A percentile compares a stretch with the other conserved stretches of the same genome.
These are phyloP conservation scores for Dunaliella primolecta DNA, from an alignment of 139 green algal genomes.

Conservation along the genomic window DNA sequence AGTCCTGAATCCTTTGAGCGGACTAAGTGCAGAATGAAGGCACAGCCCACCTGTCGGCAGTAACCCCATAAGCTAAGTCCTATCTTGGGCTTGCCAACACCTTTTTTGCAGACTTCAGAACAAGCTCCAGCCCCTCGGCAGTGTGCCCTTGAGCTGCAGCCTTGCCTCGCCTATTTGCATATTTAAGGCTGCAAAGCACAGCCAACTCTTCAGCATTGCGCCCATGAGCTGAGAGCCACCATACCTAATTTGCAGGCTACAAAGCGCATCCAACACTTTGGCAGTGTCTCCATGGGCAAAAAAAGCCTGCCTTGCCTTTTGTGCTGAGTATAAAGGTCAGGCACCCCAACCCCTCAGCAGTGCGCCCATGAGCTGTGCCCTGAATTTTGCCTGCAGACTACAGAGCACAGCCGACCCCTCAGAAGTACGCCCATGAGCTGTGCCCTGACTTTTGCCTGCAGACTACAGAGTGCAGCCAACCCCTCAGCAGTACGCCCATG, in stretches of 20 bases:
- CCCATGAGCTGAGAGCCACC: background rate
- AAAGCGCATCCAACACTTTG: background rate
- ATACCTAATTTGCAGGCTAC: background rate
- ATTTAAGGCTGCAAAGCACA: no score
- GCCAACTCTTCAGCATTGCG: background rate
- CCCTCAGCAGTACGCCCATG: background rate
- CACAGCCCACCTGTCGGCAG: no score
- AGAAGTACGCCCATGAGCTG: background rate
- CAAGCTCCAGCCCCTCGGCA: no score
- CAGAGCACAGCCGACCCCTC: background rate
- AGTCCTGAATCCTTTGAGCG: no score
- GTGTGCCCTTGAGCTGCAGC: no score
- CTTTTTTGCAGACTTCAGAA: no score
- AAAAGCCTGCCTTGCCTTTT: background rate
- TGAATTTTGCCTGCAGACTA: background rate
- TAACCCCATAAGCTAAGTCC: no score
- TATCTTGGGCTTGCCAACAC: no score
- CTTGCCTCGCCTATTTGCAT: no score
- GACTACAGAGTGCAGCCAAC: background rate
- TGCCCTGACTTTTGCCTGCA: background rate
- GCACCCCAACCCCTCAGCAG: no score
- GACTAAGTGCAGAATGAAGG: no score
- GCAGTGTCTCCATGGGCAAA: no score
- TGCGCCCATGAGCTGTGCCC: background rate
- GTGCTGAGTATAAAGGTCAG: background rate